These are phyloP conservation scores for Knufia fluminis DNA, from an alignment of 2,329 filamentous ascomycete genomes.

Conservation along the genomic window DNA sequence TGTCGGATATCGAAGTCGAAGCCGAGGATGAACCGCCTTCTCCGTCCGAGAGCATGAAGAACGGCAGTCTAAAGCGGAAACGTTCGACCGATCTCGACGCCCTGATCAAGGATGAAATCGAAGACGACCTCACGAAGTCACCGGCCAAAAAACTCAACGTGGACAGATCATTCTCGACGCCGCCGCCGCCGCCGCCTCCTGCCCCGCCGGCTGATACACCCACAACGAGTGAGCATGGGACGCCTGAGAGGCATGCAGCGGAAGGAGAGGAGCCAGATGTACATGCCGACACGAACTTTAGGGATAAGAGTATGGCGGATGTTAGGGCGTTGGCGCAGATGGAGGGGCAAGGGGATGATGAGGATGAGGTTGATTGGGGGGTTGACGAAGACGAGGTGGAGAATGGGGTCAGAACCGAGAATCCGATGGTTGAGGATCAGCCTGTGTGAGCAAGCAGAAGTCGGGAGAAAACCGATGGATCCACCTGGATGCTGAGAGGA, in stretches of 20 bases:
- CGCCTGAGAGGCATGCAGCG: slow-evolving; percentile 12
- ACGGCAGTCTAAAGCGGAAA: slow-evolving; percentile 52
- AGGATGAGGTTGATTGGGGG: slow-evolving; percentile 15
- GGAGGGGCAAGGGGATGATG: slow-evolving; percentile 20
- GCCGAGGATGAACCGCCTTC: slow-evolving; percentile 31
- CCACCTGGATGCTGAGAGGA: no score
- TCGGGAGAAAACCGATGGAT: neutral
- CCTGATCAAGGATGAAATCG: slow-evolving; percentile 15
- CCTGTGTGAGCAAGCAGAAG: slow-evolving; percentile 1
- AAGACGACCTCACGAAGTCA: slow-evolving; percentile 15
- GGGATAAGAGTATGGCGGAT: slow-evolving; percentile 23
- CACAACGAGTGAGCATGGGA: slow-evolving; percentile 15
- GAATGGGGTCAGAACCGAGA: slow-evolving; percentile 6
- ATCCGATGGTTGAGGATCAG: slow-evolving; percentile 14
- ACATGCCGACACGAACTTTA: slow-evolving; percentile 22
- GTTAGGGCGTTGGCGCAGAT: slow-evolving; percentile 22
- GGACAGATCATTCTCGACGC: slow-evolving; percentile 25
- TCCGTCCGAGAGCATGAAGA: slow-evolving; percentile 17
- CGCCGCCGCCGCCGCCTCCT: slow-evolving; percentile 23
- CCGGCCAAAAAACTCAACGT: slow-evolving; percentile 17
- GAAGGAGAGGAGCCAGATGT: slow-evolving; percentile 20
- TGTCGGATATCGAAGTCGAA: slow-evolving; percentile 37
- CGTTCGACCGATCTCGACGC: slow-evolving; percentile 30
- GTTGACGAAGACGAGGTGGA: slow-evolving; percentile 3
- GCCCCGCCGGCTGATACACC: slow-evolving; percentile 21